Evolutionary conservation across 176 grass and related monocot species (phyloP), one percentile per base, ranked within the genome.

Genomic region (Guadua angustifolia): DNA sequence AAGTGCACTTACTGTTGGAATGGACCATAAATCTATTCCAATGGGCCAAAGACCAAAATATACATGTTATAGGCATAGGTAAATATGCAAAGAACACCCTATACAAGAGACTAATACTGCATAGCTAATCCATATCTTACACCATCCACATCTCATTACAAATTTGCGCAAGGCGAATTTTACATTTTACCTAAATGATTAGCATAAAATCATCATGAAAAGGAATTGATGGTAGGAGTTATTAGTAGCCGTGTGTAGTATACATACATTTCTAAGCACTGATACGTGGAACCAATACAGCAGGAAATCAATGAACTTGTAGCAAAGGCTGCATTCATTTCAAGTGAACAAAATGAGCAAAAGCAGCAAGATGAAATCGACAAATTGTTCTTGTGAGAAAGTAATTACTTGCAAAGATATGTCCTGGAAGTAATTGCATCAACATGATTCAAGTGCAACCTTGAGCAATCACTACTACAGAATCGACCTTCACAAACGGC

Each of bases 241-340:
- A 63, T 26, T 42, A 67, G n/a, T 67, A 42, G 25, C 39, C 21
- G 36, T 39, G 62, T 21, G 45, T 21, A 86, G 46, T 86, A 71
- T 73, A 94, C 87, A 66, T 94, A 96, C 97, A 88, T 84, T 78
- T 83, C 24, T 83, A 78, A 91, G 88, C 53, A 87, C 68, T 18
- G 97, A 88, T 73, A 94, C 53, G 0, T 89, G 91, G 70, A 88
- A 99, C 93, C 97, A 99, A 82, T 99, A 99, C 64, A 99, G 73
- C 65, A 94, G 82, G 83, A 90, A 92, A 78, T 94, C 89, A 43
- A 94, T 57, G 43, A 94, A 94, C 58, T 94, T 64, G 83, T 91
- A 92, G 83, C 97, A 96, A 79, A 86, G 69, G 78, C 97, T 99
- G 93, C 91, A 98, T 86, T 60, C n/a, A 87, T 91, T 91, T 78